phyloP scores from a whole-genome alignment of 116 monocot species.

The Trichopus zeylanicus region DNA sequence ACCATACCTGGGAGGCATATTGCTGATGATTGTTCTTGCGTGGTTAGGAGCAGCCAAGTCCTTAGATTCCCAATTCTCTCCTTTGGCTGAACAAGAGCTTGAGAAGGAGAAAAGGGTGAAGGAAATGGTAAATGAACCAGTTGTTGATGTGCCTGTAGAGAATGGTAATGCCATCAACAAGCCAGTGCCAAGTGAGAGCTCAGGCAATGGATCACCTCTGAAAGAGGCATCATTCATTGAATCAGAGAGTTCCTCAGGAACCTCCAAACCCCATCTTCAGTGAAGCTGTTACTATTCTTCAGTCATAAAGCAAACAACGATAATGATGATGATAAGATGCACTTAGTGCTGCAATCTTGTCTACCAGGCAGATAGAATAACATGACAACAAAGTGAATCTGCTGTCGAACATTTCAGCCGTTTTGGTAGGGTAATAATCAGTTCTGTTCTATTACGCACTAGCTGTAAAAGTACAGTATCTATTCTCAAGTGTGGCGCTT shows the following conservation, averaged over 20 bases:
- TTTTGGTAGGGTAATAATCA: background rate
- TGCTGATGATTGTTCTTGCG: conserved; percentile 71
- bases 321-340: background rate
- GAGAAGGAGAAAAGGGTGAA: conserved; percentile 48
- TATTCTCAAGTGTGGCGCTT: background rate
- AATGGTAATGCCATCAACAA: too few relatives aligned
- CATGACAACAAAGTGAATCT: background rate
- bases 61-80: conserved; percentile 63
- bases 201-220: conserved; percentile 36
- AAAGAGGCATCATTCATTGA: conserved; percentile 25
- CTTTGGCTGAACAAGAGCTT: conserved; percentile 65
- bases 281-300: background rate
- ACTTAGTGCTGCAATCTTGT: too few relatives aligned
- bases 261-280: conserved; percentile 13
- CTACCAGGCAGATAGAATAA: too few relatives aligned
- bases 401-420: background rate
- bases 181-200: conserved; percentile 16
- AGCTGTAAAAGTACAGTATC: background rate
- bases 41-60: conserved; percentile 76
- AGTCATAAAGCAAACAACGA: conserved; percentile 3
- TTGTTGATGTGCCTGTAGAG: conserved; percentile 10
- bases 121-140: conserved; percentile 23
- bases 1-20: conserved; percentile 84
- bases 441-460: background rate
- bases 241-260: conserved; percentile 17